Percentiles rank a stretch among this genome's conserved stretches.
Evolutionary conservation across 1,284 basidiomycete genomes (phyloP).

Genomic region (Naganishia albida): DNA sequence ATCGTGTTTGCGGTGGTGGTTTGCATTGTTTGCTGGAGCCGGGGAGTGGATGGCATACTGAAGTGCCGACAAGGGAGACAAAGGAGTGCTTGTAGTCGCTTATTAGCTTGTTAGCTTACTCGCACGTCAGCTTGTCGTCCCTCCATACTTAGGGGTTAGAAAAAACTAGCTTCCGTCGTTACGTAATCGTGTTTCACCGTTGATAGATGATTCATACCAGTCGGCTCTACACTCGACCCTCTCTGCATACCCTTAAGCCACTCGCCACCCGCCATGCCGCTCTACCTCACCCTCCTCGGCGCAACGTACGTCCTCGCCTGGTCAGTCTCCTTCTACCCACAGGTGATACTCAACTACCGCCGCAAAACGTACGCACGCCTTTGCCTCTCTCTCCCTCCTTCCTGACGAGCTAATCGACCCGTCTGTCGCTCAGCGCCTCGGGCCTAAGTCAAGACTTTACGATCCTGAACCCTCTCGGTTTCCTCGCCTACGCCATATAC

Average conservation of each 20-base stretch:
- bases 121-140: too few relatives aligned
- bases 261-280: background rate
- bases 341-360: slow-evolving; percentile 53
- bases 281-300: slow-evolving; percentile 39
- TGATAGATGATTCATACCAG: background rate
- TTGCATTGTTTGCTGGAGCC: too few relatives aligned
- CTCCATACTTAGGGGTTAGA: too few relatives aligned
- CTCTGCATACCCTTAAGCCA: background rate
- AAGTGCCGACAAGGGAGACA: too few relatives aligned
- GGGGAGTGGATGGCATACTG: too few relatives aligned
- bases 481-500: slow-evolving; percentile 53
- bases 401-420: background rate
- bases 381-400: background rate
- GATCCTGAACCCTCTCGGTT: slow-evolving; percentile 56
- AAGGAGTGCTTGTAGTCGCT: too few relatives aligned
- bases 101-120: too few relatives aligned
- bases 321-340: slow-evolving; percentile 56
- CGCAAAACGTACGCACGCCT: slow-evolving; percentile 47
- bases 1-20: too few relatives aligned
- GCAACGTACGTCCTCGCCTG: slow-evolving; percentile 52
- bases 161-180: background rate
- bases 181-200: slow-evolving; percentile 1
- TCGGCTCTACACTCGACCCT: background rate
- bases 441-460: slow-evolving; percentile 56
- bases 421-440: slow-evolving; percentile 39